These are phyloP conservation scores for Aristolochia contorta DNA, from an alignment of 164 flowering plant genomes.

Conservation along the genomic window DNA sequence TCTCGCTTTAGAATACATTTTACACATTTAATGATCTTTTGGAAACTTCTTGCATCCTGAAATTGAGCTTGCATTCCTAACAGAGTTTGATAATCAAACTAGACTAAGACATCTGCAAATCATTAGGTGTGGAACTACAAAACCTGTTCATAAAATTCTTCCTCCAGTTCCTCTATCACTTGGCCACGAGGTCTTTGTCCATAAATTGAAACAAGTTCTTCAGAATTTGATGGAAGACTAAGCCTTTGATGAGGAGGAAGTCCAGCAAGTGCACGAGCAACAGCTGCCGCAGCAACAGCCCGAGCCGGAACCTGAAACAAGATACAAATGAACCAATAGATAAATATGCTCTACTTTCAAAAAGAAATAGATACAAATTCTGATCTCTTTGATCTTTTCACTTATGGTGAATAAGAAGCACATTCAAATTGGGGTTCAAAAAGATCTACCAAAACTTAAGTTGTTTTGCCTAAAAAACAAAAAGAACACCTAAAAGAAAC, in stretches of 20 bases:
- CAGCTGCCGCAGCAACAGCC: constrained; percentile 94
- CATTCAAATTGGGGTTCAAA: neutral
- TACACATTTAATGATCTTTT: no score
- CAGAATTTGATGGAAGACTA: constrained; percentile 66
- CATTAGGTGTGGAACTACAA: neutral
- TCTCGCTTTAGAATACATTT: no score
- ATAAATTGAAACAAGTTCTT: constrained; percentile 76
- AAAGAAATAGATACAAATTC: neutral
- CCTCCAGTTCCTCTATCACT: constrained; percentile 71
- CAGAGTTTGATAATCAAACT: no score
- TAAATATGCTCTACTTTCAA: neutral
- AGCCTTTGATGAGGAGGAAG: constrained; percentile 79
- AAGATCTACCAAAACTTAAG: neutral
- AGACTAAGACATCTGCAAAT: neutral
- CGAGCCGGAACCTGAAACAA: constrained; percentile 76
- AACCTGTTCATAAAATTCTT: constrained; percentile 92
- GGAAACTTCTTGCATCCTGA: no score
- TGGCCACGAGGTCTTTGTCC: constrained; percentile 51
- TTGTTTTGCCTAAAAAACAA: neutral
- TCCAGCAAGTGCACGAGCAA: constrained; percentile 86
- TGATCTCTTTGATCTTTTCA: neutral
- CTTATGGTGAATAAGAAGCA: neutral
- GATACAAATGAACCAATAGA: neutral
- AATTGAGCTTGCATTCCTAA: no score
- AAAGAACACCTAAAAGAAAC: neutral